Percentiles rank a stretch among this genome's conserved stretches.
Evolutionary conservation across 345 rosid genomes (phyloP).

Genomic region (Populus tremula): DNA sequence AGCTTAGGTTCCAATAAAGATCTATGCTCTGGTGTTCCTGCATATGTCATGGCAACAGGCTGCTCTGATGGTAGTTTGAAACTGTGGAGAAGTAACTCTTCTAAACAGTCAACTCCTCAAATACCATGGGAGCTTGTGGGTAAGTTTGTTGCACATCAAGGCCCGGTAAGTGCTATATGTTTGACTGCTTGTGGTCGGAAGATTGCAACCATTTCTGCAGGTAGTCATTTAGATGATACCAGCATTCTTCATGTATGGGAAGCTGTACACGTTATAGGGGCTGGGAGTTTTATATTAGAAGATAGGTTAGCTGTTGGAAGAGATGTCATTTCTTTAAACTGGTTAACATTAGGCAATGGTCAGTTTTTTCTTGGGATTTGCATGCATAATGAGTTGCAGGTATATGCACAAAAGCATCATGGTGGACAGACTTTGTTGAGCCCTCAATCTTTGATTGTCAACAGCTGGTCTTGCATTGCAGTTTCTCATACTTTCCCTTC

Average conservation of each 20-base stretch:
- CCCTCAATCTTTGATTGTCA: conserved; percentile 36
- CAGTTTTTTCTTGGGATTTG: conserved; percentile 72
- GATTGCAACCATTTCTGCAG: conserved; percentile 57
- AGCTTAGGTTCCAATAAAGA: conserved; percentile 30
- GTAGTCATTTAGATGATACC: conserved; percentile 29
- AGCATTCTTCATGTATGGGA: conserved; percentile 60
- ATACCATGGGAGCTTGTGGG: conserved; percentile 76
- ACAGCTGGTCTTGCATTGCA: conserved; percentile 77
- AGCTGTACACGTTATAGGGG: conserved; percentile 45
- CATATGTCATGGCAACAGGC: conserved; percentile 80
- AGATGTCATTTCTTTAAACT: conserved; percentile 54
- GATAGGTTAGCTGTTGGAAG: conserved; percentile 48
- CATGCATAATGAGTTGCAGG: conserved; percentile 55
- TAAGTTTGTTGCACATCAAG: conserved; percentile 49
- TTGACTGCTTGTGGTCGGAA: conserved; percentile 63
- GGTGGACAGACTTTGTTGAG: conserved; percentile 37
- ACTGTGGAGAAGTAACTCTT: conserved; percentile 65
- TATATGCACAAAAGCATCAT: conserved; percentile 59
- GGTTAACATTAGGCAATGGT: conserved; percentile 66
- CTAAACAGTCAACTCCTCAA: conserved; percentile 30
- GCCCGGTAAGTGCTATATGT: conserved; percentile 52
- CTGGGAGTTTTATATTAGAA: conserved; percentile 67
- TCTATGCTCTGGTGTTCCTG: conserved; percentile 34
- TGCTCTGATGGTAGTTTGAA: conserved; percentile 73
- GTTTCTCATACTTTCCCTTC: conserved; percentile 46